Evolutionary conservation across 108 stramenopile genomes (phyloP).

Genomic region (Chaetoceros muelleri): DNA sequence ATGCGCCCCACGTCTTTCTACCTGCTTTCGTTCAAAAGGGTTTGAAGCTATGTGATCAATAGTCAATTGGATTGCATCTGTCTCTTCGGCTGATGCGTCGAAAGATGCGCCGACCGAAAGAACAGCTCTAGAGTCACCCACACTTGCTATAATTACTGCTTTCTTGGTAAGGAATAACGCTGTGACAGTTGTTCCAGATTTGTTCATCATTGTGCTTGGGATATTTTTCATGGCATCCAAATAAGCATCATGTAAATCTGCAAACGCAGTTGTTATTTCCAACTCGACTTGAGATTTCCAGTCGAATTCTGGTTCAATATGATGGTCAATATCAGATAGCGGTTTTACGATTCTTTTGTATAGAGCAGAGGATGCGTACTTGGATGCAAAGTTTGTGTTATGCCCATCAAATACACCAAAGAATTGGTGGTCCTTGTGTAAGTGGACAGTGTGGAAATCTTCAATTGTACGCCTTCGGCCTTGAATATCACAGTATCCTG

Average conservation of each 20-base stretch:
- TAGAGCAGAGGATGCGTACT: slow-evolving; percentile 58
- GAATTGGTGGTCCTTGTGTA: slow-evolving; percentile 54
- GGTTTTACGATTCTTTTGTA: slow-evolving; percentile 23
- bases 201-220: slow-evolving; percentile 46
- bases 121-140: slow-evolving; percentile 89
- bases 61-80: slow-evolving; percentile 70
- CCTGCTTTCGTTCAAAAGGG: slow-evolving; percentile 36
- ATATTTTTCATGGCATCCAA: slow-evolving; percentile 32
- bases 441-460: slow-evolving; percentile 86
- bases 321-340: slow-evolving; percentile 22
- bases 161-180: slow-evolving; percentile 49
- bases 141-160: slow-evolving; percentile 65
- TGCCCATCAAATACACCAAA: slow-evolving; percentile 79
- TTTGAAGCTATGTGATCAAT: slow-evolving; percentile 79
- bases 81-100: too few relatives aligned
- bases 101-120: slow-evolving; percentile 30
- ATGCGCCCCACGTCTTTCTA: slow-evolving; percentile 56
- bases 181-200: slow-evolving; percentile 77
- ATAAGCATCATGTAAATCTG: slow-evolving; percentile 47
- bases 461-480: slow-evolving; percentile 74
- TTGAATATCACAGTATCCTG: slow-evolving; percentile 83
- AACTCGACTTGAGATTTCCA: slow-evolving; percentile 36
- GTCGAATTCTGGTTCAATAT: not conserved
- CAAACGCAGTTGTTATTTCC: slow-evolving; percentile 39
- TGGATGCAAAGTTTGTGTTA: slow-evolving; percentile 64